Evolutionary conservation across 2,329 filamentous ascomycete species (phyloP), one percentile per base, ranked within the genome.

Genomic region (Hirsutella rhossiliensis): DNA sequence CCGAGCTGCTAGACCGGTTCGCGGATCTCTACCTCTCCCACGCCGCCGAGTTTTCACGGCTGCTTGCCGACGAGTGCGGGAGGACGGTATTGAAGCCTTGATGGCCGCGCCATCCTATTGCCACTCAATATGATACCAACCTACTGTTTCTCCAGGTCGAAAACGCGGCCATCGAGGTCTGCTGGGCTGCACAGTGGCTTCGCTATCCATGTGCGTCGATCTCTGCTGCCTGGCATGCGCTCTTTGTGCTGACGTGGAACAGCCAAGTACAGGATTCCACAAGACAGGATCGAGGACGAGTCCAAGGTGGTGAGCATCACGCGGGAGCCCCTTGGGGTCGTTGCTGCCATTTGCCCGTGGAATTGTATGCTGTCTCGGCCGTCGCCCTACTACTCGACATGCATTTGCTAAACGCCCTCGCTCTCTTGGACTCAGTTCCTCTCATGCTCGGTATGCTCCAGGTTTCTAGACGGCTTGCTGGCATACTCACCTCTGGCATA

Each of bases 281-380:
- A 37, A 20, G 32, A 42, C n/a, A 31, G 41, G 28, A 12, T 37
- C 17, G 41, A 42, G 27, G 32, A 32, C n/a, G 41, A 42, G 23
- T 37, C 41, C 11, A 42, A 30, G 27, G 41, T 38, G 9, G 34
- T 31, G 4, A 30, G 12, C 6, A 31, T 38, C 1, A 42, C 8
- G 5, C 41, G 29, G 12, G 41, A 42, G 41, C 66, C 66, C 1
- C 49, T 69, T 20, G 66, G 66, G 0, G 64, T 68, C 6, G 44
- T 45, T 18, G 44, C 27, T 2, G 72, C 61, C 18, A 73, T 75
- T 40, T 60, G 70, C 2, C 70, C 71, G 2, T 75, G 72, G 71
- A 75, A 75, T 50, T 72, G 70, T 53, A 72, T 74, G 12, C 23
- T 23, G 23, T 23, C 23, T 23, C 23, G 23, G 23, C 23, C 23